These are phyloP conservation scores for Ocimum tenuiflorum DNA, from an alignment of 257 asterid genomes.

Conservation along the genomic window DNA sequence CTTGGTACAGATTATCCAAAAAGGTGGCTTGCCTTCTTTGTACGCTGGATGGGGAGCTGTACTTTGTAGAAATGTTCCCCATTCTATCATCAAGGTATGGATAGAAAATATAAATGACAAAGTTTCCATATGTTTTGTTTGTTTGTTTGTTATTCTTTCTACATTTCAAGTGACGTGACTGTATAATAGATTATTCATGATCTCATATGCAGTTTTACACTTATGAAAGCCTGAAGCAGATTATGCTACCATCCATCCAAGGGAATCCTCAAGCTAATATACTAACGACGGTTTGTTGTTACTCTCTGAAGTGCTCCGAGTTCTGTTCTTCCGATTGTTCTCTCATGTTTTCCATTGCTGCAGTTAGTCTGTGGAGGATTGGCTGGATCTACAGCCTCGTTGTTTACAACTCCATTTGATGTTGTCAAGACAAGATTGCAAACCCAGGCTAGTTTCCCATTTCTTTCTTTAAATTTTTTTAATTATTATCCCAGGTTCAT, in stretches of 20 bases:
- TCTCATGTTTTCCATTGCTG: slow-evolving; percentile 19
- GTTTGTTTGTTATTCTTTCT: neutral
- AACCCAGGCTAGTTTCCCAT: slow-evolving; percentile 48
- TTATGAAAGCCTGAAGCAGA: slow-evolving; percentile 81
- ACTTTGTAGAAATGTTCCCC: slow-evolving; percentile 93
- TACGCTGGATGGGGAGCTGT: slow-evolving; percentile 97
- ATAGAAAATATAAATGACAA: neutral
- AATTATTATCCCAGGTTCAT: neutral
- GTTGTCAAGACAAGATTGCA: slow-evolving; percentile 91
- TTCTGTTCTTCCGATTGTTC: slow-evolving; percentile 11
- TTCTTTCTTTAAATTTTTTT: neutral
- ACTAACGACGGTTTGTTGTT: slow-evolving; percentile 44
- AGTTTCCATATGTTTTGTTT: neutral
- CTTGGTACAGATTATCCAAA: slow-evolving; percentile 48
- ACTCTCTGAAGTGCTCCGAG: slow-evolving; percentile 14
- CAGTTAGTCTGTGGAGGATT: slow-evolving; percentile 91
- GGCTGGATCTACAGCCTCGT: slow-evolving; percentile 83
- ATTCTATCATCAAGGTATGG: slow-evolving; percentile 77
- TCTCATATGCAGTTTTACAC: slow-evolving; percentile 70
- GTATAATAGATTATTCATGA: neutral
- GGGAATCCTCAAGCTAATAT: slow-evolving; percentile 49
- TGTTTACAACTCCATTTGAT: slow-evolving; percentile 90
- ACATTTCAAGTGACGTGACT: neutral
- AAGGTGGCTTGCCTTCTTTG: slow-evolving; percentile 77
- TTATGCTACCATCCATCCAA: slow-evolving; percentile 45